Evolutionary conservation across 1,139 yeast genomes (phyloP).

Genomic region (Pichia sorboxylosa): DNA sequence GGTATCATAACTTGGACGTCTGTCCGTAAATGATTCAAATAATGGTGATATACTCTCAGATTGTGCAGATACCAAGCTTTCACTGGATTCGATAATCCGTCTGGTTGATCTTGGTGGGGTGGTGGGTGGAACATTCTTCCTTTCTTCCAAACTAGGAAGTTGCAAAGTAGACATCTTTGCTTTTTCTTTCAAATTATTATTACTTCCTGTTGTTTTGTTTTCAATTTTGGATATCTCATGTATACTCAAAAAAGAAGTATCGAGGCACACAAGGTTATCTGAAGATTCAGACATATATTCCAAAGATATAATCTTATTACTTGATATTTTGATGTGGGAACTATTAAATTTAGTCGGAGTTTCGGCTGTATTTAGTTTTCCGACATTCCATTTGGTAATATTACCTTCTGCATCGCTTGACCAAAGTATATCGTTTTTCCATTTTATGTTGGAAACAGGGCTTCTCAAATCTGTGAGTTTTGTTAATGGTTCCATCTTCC

Average conservation of each 20-base stretch:
- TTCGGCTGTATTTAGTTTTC: conserved; percentile 2
- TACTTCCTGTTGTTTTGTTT: too few relatives aligned
- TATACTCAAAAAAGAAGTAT: conserved; percentile 6
- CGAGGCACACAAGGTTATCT: conserved; percentile 8
- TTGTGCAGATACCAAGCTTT: too few relatives aligned
- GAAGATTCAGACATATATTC: conserved; percentile 1
- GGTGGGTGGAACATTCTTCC: too few relatives aligned
- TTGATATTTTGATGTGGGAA: conserved; percentile 5
- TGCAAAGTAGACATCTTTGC: too few relatives aligned
- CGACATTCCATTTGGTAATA: conserved; percentile 61
- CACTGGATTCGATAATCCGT: too few relatives aligned
- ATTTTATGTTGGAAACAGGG: conserved; percentile 44
- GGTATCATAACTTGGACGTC: too few relatives aligned
- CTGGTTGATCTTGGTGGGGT: too few relatives aligned
- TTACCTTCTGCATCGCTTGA: conserved; percentile 64
- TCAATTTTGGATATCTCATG: too few relatives aligned
- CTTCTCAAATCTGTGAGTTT: conserved; percentile 47
- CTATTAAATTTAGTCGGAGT: conserved; percentile 1
- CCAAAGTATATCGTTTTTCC: conserved; percentile 39
- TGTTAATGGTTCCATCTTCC: conserved; percentile 45
- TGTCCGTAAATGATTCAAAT: too few relatives aligned
- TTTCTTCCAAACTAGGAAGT: too few relatives aligned
- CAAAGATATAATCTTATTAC: conserved; percentile 6
- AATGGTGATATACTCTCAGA: too few relatives aligned
- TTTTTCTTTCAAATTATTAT: too few relatives aligned